Base-by-base conservation (phyloP, 345 rosid genomes). In the Pugionium dolabratum region DNA sequence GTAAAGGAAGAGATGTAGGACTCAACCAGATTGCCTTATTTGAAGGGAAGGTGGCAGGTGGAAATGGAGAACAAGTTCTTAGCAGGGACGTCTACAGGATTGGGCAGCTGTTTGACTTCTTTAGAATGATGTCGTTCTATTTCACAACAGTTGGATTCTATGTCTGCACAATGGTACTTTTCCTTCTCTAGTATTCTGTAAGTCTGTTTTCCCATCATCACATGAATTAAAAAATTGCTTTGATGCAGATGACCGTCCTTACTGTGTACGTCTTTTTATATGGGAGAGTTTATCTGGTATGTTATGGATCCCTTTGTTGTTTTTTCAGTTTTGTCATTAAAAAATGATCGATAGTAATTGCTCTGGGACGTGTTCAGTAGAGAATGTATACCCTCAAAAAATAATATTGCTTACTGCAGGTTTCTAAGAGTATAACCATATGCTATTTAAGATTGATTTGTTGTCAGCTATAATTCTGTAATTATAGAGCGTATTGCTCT, bases 1-100 rank as follows among this genome's bases (percentile, higher is more conserved):
- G 99, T 67, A 94, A 94, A 80, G 99, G 99, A 75, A 88, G 99
- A 74, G 99, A 94, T 79, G 99, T 94, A 51, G 99, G 97, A 54
- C 82, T 94, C 70, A 94, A 94, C 73, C 99, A 94, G 86, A 94
- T 94, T 80, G 97, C 99, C 46, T 81, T 94, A 42, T 94, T 94
- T 69, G 99, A 94, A 78, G 99, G 97, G 75, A 94, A 94, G 80
- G 99, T 94, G 31, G 96, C 97, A 30, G 97, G 99, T 70, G 99
- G 99, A 40, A 94, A 94, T 75, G 99, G 99, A 72, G 99, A 94
- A 79, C 99, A 94, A 84, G 95, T 90, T 56, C 91, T 94, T 27
- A 94, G 99, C 71, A 83, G 99, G 83, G 99, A 94, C 59, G 81
- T 94, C 10, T 94, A 94, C 79, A 79, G 99, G 77, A 80, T 90